phyloP scores from a whole-genome alignment of 2,329 filamentous ascomycete species.

The Lasiodiplodia citricola region DNA sequence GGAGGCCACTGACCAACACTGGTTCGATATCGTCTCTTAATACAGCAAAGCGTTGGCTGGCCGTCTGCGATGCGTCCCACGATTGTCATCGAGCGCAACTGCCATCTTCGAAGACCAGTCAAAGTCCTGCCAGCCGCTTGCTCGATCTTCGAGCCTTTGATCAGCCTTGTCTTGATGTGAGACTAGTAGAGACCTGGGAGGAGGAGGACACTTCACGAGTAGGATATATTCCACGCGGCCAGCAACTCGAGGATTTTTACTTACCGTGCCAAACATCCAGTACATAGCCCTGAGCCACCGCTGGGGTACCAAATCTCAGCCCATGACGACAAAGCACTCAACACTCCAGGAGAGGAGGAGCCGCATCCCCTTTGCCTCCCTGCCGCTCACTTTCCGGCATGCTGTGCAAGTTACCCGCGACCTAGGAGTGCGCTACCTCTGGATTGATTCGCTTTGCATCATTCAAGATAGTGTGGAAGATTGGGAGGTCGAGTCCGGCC shows the following conservation, averaged over 20 bases:
- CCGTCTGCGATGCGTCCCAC: background rate
- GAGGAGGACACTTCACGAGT: background rate
- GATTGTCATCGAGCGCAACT: background rate
- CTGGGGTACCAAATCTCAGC: background rate
- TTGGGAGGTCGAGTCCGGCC: conserved; percentile 8
- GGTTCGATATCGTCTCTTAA: background rate
- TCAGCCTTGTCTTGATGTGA: background rate
- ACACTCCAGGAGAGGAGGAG: background rate
- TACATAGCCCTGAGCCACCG: conserved; percentile 7
- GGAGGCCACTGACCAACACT: background rate
- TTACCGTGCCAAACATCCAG: background rate
- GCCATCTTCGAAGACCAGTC: too few relatives aligned
- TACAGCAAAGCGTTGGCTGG: background rate
- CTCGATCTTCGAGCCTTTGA: background rate
- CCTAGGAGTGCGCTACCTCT: conserved; percentile 24
- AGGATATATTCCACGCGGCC: background rate
- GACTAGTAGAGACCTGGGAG: background rate
- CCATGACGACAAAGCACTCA: background rate
- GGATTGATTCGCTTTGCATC: conserved; percentile 31
- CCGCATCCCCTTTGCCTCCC: background rate
- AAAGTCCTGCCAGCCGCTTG: background rate
- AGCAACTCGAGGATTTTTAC: too few relatives aligned
- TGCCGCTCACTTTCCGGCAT: conserved; percentile 26
- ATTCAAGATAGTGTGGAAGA: conserved; percentile 23
- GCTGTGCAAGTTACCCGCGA: conserved; percentile 11